These are phyloP conservation scores for Pseudonectria foliicola DNA, from an alignment of 2,329 filamentous ascomycete genomes.

Conservation along the genomic window DNA sequence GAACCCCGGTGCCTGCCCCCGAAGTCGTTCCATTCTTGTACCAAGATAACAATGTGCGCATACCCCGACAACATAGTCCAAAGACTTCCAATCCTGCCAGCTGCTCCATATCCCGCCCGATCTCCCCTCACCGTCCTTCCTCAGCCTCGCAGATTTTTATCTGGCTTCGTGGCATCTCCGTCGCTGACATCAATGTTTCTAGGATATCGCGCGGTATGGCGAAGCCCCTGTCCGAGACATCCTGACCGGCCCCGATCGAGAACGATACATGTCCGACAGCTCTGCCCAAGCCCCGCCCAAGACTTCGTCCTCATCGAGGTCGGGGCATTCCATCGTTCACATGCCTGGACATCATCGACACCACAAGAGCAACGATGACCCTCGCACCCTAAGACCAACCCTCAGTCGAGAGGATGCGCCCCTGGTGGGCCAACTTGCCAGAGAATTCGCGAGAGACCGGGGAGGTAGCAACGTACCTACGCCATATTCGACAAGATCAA, in stretches of 20 bases:
- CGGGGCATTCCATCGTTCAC: slow-evolving; percentile 55
- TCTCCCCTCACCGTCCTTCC: slow-evolving; percentile 6
- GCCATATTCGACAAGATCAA: slow-evolving; percentile 40
- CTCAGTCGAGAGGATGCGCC: slow-evolving; percentile 69
- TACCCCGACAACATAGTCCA: slow-evolving; percentile 11
- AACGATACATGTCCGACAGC: slow-evolving; percentile 53
- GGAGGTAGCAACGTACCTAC: slow-evolving; percentile 42
- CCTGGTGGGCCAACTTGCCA: slow-evolving; percentile 33
- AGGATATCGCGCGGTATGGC: slow-evolving; percentile 71
- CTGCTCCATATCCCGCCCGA: slow-evolving; percentile 1
- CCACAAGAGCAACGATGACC: slow-evolving; percentile 62
- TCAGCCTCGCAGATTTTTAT: slow-evolving; percentile 1
- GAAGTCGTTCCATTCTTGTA: slow-evolving; percentile 98
- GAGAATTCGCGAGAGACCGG: slow-evolving; percentile 36
- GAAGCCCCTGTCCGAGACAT: slow-evolving; percentile 69
- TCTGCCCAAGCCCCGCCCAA: slow-evolving; percentile 44
- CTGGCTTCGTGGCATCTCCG: slow-evolving; percentile 6
- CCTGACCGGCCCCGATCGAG: slow-evolving; percentile 61
- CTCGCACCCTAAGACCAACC: slow-evolving; percentile 60
- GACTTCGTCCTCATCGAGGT: slow-evolving; percentile 56
- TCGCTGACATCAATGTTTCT: slow-evolving; percentile 16
- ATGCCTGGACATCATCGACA: slow-evolving; percentile 61
- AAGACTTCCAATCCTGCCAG: slow-evolving; percentile 6
- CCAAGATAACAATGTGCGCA: slow-evolving; percentile 67
- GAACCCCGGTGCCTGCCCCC: slow-evolving; percentile 79